These are phyloP conservation scores for Mucor indicus DNA, from an alignment of 371 early-diverging fungal species.

Conservation along the genomic window DNA sequence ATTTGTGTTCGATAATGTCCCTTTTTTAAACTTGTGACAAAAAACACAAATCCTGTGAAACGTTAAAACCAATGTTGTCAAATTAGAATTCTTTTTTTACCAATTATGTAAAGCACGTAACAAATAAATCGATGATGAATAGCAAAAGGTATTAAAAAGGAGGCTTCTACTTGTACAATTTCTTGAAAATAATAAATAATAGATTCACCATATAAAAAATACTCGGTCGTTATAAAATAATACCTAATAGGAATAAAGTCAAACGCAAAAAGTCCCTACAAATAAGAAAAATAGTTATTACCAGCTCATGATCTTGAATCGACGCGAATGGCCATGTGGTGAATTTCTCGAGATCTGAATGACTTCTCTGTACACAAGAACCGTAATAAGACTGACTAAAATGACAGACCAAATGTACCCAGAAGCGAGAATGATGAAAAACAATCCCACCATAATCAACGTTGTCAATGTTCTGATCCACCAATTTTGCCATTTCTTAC, in stretches of 20 bases:
- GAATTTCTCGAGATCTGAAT: constrained; percentile 84
- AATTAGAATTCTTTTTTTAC: too few relatives aligned
- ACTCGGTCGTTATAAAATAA: constrained; percentile 83
- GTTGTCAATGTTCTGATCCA: constrained; percentile 82
- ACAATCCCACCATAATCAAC: constrained; percentile 84
- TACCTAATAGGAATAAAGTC: too few relatives aligned
- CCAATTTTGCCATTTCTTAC: constrained; percentile 76
- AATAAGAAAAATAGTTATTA: too few relatives aligned
- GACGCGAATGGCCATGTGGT: constrained; percentile 82
- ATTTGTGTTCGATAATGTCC: constrained; percentile 90
- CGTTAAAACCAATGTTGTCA: too few relatives aligned
- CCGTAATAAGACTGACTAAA: constrained; percentile 80
- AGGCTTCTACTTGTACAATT: constrained; percentile 77
- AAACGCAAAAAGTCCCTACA: too few relatives aligned
- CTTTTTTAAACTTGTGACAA: constrained; percentile 91
- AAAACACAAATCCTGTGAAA: constrained; percentile 92
- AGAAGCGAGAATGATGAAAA: constrained; percentile 74
- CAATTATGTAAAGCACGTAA: constrained; percentile 84
- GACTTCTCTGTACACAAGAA: constrained; percentile 84
- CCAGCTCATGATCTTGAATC: constrained; percentile 93
- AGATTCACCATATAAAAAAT: constrained; percentile 92
- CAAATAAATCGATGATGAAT: constrained; percentile 94
- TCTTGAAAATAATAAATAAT: constrained; percentile 86
- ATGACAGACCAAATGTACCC: constrained; percentile 80
- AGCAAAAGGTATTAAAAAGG: constrained; percentile 78